A percentile compares a stretch with the other conserved stretches of the same genome.
phyloP scores from a whole-genome alignment of 2,329 filamentous ascomycete genomes.

The Cryoendolithus antarcticus region DNA sequence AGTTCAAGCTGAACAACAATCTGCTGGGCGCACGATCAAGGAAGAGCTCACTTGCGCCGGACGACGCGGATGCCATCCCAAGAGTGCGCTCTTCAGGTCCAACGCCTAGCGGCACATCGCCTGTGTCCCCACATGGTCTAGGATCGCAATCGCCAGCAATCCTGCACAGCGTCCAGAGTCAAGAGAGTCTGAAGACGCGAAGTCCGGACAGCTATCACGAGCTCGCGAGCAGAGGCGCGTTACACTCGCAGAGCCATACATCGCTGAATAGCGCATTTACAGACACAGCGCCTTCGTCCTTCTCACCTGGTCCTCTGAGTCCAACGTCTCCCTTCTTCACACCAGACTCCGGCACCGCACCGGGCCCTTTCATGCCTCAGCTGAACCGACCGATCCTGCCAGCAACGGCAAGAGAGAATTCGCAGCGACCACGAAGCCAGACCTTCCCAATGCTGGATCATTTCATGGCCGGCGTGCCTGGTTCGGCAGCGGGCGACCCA shows the following conservation, averaged over 20 bases:
- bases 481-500: slow-evolving; percentile 37
- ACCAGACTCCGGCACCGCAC: slow-evolving; percentile 55
- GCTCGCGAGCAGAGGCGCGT: slow-evolving; percentile 46
- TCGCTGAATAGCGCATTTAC: slow-evolving; percentile 58
- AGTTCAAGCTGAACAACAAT: slow-evolving; percentile 85
- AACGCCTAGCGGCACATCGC: slow-evolving; percentile 56
- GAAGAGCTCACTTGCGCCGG: slow-evolving; percentile 44
- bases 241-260: slow-evolving; percentile 52
- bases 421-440: slow-evolving; percentile 71
- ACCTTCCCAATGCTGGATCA: slow-evolving; percentile 66
- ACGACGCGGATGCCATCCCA: slow-evolving; percentile 55
- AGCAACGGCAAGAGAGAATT: slow-evolving; percentile 39
- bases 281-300: slow-evolving; percentile 51
- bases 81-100: slow-evolving; percentile 46
- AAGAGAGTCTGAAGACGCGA: slow-evolving; percentile 54
- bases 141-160: slow-evolving; percentile 59
- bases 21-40: slow-evolving; percentile 42
- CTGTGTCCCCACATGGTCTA: slow-evolving; percentile 56
- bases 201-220: slow-evolving; percentile 47
- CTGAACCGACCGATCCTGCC: slow-evolving; percentile 28
- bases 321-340: slow-evolving; percentile 68
- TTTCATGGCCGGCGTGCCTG: slow-evolving; percentile 36
- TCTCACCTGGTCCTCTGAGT: slow-evolving; percentile 60
- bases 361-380: slow-evolving; percentile 49
- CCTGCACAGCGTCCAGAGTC: slow-evolving; percentile 47